Percentiles rank a stretch among this genome's conserved stretches.
Evolutionary conservation across 2,329 filamentous ascomycete species (phyloP).

Genomic region (Zarea fungicola): DNA sequence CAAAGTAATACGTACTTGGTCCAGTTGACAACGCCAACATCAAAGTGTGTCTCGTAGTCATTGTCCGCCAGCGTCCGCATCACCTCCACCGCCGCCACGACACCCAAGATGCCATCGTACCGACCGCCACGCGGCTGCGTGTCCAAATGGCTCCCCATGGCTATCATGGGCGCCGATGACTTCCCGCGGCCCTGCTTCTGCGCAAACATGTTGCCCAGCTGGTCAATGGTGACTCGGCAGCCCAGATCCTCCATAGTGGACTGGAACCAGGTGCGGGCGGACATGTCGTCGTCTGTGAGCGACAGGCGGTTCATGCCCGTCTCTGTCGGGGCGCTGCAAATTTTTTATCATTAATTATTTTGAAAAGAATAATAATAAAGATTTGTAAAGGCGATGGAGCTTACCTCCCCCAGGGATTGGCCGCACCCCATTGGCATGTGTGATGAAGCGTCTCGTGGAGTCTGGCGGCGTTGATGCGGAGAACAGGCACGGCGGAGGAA

Average conservation of each 20-base stretch:
- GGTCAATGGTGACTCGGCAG: constrained; percentile 64
- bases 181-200: constrained; percentile 56
- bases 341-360: too few species aligned
- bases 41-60: constrained; percentile 61
- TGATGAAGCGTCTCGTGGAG: constrained; percentile 27
- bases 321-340: constrained; percentile 35
- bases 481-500: not conserved
- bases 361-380: constrained; percentile 9
- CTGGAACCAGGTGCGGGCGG: constrained; percentile 74
- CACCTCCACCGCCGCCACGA: constrained; percentile 68
- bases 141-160: constrained; percentile 64
- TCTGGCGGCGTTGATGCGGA: constrained; percentile 24
- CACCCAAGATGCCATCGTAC: constrained; percentile 73
- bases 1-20: constrained; percentile 55
- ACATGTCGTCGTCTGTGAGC: constrained; percentile 68
- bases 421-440: constrained; percentile 29
- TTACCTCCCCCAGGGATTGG: constrained; percentile 25
- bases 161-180: constrained; percentile 57
- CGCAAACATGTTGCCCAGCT: constrained; percentile 78
- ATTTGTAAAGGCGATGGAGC: constrained; percentile 15
- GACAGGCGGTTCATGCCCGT: constrained; percentile 75
- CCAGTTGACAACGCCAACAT: constrained; percentile 72
- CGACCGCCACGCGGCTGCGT: constrained; percentile 60
- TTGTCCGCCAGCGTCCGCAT: constrained; percentile 60
- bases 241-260: constrained; percentile 58